Conservation (phyloP, 2,329 filamentous ascomycete species). For the Ceratocystis colombiana region DNA sequence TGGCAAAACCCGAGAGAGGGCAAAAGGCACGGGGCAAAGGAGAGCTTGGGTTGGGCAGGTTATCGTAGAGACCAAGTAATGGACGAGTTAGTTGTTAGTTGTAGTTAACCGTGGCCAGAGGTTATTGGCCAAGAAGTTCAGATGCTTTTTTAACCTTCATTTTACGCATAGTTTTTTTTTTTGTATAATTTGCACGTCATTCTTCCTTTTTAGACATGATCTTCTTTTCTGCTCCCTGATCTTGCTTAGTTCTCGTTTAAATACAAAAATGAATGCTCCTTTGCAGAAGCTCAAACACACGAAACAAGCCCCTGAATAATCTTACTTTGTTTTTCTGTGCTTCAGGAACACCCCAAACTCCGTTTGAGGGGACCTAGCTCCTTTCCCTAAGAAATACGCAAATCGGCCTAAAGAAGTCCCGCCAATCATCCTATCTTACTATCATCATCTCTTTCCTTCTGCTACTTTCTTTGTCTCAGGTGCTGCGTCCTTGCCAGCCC, state of each 20-base stretch:
- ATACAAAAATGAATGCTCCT: neutral
- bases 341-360: neutral
- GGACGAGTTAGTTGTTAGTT: too few relatives aligned
- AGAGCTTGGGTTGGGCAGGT: too few relatives aligned
- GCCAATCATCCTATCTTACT: too few relatives aligned
- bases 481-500: neutral
- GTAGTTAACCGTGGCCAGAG: too few relatives aligned
- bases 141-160: neutral
- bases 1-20: neutral
- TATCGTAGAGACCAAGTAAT: too few relatives aligned
- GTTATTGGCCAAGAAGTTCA: too few relatives aligned
- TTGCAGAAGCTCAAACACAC: neutral
- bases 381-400: neutral
- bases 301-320: neutral
- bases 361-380: neutral
- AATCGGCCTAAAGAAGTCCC: too few relatives aligned
- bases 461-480: conserved; percentile 8
- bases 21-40: too few relatives aligned
- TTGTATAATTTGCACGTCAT: neutral
- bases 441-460: neutral
- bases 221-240: too few relatives aligned
- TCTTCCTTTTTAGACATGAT: neutral
- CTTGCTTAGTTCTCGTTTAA: neutral
- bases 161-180: neutral
- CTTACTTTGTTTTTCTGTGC: neutral